A percentile compares a stretch with the other conserved stretches of the same genome.
Evolutionary conservation across 1,139 yeast genomes (phyloP).

Genomic region (Sugiyamaella xylanicola): DNA sequence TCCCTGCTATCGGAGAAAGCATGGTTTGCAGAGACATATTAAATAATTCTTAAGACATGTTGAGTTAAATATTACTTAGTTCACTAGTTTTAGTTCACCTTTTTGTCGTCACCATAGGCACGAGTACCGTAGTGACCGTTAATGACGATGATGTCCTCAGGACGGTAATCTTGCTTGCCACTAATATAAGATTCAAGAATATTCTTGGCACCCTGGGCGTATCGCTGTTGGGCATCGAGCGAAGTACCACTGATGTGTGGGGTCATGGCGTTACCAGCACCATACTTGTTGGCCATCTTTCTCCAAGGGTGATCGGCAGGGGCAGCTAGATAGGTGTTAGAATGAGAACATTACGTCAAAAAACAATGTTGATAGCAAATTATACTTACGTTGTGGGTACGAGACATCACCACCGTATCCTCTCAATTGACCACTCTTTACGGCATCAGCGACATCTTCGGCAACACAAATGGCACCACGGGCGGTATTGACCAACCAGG

Average conservation of each 20-base stretch:
- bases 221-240: constrained; percentile 76
- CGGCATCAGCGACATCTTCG: constrained; percentile 75
- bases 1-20: too few species aligned
- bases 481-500: constrained; percentile 80
- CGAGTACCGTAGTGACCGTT: constrained; percentile 74
- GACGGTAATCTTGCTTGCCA: constrained; percentile 65
- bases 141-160: constrained; percentile 71
- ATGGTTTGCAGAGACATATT: too few species aligned
- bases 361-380: too few species aligned
- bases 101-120: constrained; percentile 56
- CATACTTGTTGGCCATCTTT: constrained; percentile 61
- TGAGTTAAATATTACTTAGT: too few species aligned
- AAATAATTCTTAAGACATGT: too few species aligned
- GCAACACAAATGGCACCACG: constrained; percentile 79
- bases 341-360: too few species aligned
- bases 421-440: constrained; percentile 64
- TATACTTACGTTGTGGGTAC: constrained; percentile 69
- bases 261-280: constrained; percentile 83
- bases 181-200: constrained; percentile 66
- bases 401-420: constrained; percentile 90
- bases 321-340: constrained; percentile 42
- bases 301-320: constrained; percentile 80
- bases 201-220: constrained; percentile 66
- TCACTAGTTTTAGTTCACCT: constrained; percentile 7
- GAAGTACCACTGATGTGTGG: constrained; percentile 83